These are phyloP conservation scores for Glaciozyma martinii DNA, from an alignment of 768 basidiomycete genomes.

Conservation along the genomic window DNA sequence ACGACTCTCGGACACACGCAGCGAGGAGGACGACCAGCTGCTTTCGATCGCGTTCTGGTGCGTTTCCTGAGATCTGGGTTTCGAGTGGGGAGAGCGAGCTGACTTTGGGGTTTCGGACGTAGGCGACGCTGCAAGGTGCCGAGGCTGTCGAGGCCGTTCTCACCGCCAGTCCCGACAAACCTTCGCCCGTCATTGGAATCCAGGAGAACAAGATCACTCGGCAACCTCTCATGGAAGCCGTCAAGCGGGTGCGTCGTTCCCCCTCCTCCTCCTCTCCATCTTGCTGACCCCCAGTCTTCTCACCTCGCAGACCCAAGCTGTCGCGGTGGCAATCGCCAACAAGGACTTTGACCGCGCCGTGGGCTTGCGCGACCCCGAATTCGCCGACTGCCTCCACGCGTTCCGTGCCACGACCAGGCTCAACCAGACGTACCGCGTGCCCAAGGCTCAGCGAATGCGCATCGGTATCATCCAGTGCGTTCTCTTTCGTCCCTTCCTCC, in stretches of 20 bases:
- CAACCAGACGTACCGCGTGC: slow-evolving; percentile 50
- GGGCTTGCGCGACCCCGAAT: slow-evolving; percentile 83
- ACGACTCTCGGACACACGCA: slow-evolving; percentile 96
- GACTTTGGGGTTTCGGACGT: background rate
- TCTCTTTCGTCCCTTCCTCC: too few species aligned
- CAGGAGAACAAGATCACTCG: slow-evolving; percentile 90
- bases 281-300: background rate
- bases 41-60: slow-evolving; percentile 84
- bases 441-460: slow-evolving; percentile 43
- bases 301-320: slow-evolving; percentile 62
- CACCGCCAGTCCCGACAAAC: slow-evolving; percentile 74
- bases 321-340: slow-evolving; percentile 66
- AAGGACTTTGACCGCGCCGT: slow-evolving; percentile 82
- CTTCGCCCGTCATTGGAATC: slow-evolving; percentile 95
- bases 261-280: background rate
- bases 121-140: slow-evolving; percentile 94
- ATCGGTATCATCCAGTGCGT: slow-evolving; percentile 44
- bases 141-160: slow-evolving; percentile 85
- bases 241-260: slow-evolving; percentile 57
- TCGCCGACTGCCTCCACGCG: slow-evolving; percentile 73
- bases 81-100: background rate
- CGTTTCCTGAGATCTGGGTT: slow-evolving; percentile 31
- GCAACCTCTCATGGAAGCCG: slow-evolving; percentile 85
- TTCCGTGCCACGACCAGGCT: slow-evolving; percentile 66
- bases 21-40: slow-evolving; percentile 86